These are phyloP conservation scores for Onygena corvina DNA, from an alignment of 2,329 filamentous ascomycete species.

Conservation along the genomic window DNA sequence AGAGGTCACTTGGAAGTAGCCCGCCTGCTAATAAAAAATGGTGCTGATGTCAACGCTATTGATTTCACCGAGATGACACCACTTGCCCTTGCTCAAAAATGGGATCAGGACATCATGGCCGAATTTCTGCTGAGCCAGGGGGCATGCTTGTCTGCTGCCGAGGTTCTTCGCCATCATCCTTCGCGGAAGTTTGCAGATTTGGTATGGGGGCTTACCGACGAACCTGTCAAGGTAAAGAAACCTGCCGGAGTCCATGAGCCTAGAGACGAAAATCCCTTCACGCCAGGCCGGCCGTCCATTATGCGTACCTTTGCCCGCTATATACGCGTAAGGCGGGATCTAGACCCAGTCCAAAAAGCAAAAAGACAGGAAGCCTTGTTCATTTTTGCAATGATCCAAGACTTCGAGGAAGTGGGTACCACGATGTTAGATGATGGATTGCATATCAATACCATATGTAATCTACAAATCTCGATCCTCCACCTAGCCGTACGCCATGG, in stretches of 20 bases:
- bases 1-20: constrained; percentile 6
- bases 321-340: background rate
- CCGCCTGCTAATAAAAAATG: constrained; percentile 9
- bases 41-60: constrained; percentile 9
- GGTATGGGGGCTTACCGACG: background rate
- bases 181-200: background rate
- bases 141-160: background rate
- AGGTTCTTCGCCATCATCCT: background rate
- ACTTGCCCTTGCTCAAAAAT: background rate
- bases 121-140: constrained; percentile 8
- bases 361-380: background rate
- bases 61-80: constrained; percentile 8
- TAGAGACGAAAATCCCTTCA: background rate
- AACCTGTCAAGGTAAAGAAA: background rate
- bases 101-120: background rate
- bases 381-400: background rate
- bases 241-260: background rate
- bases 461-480: background rate
- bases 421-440: constrained; percentile 4
- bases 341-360: background rate
- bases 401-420: background rate
- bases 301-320: background rate
- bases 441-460: background rate
- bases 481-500: background rate
- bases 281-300: background rate